These are phyloP conservation scores for Penicillium occitanis DNA, from an alignment of 2,329 filamentous ascomycete species.

Conservation along the genomic window DNA sequence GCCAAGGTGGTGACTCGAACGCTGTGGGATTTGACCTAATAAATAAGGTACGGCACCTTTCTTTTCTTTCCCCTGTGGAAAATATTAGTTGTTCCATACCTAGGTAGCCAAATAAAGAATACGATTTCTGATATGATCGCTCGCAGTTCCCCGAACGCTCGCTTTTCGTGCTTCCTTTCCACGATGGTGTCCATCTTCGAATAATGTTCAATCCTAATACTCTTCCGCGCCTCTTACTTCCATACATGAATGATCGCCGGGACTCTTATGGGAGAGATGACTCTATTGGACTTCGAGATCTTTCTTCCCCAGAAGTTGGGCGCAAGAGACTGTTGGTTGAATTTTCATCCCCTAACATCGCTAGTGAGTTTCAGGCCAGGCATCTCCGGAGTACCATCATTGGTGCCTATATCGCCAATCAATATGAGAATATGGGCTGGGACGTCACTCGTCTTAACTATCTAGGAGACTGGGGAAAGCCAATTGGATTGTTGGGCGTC, in stretches of 20 bases:
- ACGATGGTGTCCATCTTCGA: background rate
- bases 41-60: background rate
- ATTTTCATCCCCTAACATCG: constrained; percentile 83
- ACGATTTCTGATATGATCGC: background rate
- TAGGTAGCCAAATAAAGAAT: background rate
- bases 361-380: constrained; percentile 75
- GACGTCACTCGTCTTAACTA: constrained; percentile 54
- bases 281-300: background rate
- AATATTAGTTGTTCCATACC: background rate
- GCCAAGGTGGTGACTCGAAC: background rate
- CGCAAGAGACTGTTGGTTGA: constrained; percentile 53
- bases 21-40: background rate
- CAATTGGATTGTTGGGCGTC: constrained; percentile 63
- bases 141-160: background rate
- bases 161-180: background rate
- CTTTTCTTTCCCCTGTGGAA: background rate
- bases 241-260: background rate
- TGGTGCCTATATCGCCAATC: constrained; percentile 68
- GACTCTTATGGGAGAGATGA: background rate
- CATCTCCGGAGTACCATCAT: constrained; percentile 77
- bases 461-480: constrained; percentile 70
- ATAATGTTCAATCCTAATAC: background rate
- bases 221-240: background rate
- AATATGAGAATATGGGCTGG: constrained; percentile 69
- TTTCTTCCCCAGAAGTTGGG: background rate